Conservation (phyloP, 441 rosid genomes). For the Theobroma grandiflorum region DNA sequence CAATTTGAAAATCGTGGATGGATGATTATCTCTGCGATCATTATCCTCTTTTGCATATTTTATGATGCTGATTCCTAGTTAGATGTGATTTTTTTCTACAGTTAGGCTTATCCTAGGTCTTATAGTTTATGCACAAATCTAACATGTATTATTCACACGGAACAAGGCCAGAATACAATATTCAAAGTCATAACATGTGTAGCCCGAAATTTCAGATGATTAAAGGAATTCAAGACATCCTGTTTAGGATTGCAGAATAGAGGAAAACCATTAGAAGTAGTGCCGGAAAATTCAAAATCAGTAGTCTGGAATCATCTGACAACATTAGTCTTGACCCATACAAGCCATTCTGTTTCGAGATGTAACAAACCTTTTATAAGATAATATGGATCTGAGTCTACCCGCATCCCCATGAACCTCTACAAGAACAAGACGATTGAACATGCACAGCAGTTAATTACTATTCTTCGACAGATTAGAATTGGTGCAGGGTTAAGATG, state of each 20-base stretch:
- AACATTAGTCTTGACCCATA: neutral
- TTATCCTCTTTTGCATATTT: neutral
- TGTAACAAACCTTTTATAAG: neutral
- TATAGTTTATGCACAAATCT: neutral
- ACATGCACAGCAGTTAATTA: neutral
- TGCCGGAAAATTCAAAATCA: neutral
- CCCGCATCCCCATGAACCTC: neutral
- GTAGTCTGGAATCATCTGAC: neutral
- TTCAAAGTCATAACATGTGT: neutral
- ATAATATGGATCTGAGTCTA: neutral
- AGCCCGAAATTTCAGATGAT: neutral
- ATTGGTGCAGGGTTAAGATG: neutral
- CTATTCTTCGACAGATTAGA: neutral
- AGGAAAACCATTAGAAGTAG: neutral
- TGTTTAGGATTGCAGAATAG: neutral
- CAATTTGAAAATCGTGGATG: neutral
- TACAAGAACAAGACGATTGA: neutral
- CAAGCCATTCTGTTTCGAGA: neutral
- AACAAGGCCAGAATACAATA: neutral
- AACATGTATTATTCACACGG: neutral
- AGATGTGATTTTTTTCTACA: neutral
- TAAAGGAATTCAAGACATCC: neutral
- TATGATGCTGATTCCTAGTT: neutral
- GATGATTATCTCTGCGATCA: neutral
- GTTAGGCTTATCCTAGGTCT: neutral